Evolutionary conservation across 805 yeast species (phyloP).

Genomic region (Saccharomycopsis capsularis): DNA sequence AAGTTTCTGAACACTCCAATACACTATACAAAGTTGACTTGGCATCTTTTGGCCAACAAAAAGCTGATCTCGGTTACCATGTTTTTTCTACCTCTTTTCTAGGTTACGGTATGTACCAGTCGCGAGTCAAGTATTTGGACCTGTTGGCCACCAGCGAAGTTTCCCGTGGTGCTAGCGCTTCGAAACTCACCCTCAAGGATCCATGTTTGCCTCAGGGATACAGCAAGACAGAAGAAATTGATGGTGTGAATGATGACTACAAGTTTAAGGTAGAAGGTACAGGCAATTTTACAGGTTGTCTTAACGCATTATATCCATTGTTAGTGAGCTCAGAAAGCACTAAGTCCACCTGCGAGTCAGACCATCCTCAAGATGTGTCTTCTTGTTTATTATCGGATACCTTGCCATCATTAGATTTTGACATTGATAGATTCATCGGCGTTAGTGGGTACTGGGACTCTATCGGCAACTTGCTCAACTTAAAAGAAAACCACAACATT

Average conservation of each 20-base stretch:
- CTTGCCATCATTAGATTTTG: conserved; percentile 52
- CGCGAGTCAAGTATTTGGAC: conserved; percentile 40
- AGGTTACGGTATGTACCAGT: conserved; percentile 56
- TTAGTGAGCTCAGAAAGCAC: conserved; percentile 22
- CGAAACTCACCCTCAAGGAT: conserved; percentile 29
- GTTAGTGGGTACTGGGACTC: conserved; percentile 67
- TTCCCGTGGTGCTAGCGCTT: neutral
- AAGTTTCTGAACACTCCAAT: conserved; percentile 38
- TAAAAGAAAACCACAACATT: conserved; percentile 24
- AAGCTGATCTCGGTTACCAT: conserved; percentile 30
- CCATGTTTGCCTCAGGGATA: conserved; percentile 54
- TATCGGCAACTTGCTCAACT: conserved; percentile 39
- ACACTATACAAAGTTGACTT: conserved; percentile 42
- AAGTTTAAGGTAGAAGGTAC: conserved; percentile 37
- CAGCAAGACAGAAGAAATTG: conserved; percentile 1
- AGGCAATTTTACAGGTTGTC: conserved; percentile 45
- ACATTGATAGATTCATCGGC: conserved; percentile 50
- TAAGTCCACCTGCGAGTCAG: conserved; percentile 11
- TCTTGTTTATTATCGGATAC: conserved; percentile 47
- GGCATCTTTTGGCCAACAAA: conserved; percentile 27
- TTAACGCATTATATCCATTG: conserved; percentile 40
- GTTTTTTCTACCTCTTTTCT: conserved; percentile 51
- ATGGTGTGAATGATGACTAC: conserved; percentile 15
- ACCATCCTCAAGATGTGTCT: conserved; percentile 28
- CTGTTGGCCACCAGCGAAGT: conserved; percentile 25